Percentiles rank a stretch among this genome's conserved stretches.
Conservation (phyloP, 2,329 filamentous ascomycete species). For the Fusarium sp. region DNA sequence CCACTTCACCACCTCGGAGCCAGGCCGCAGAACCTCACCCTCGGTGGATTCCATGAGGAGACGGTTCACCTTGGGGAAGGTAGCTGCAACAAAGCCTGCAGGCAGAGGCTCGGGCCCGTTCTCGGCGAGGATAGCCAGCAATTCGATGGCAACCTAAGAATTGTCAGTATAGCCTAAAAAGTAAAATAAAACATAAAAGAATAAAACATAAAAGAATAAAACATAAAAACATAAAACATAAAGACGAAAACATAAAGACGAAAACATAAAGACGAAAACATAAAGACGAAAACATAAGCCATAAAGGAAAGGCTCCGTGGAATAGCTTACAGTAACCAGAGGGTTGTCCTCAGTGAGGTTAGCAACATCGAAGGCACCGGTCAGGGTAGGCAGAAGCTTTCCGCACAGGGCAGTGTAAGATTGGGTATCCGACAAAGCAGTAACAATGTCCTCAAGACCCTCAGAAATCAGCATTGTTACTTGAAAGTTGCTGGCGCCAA, state of each 20-base stretch:
- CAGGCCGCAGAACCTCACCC: constrained; percentile 86
- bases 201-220: too few species aligned
- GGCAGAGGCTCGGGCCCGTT: constrained; percentile 88
- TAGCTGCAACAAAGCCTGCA: constrained; percentile 82
- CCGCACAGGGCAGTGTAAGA: constrained; percentile 82
- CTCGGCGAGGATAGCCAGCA: constrained; percentile 83
- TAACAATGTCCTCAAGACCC: constrained; percentile 88
- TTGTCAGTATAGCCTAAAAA: constrained; percentile 28
- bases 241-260: too few species aligned
- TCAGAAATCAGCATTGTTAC: constrained; percentile 88
- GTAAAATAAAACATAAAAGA: too few species aligned
- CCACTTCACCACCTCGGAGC: constrained; percentile 86
- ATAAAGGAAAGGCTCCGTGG: too few species aligned
- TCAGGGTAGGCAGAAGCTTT: constrained; percentile 88
- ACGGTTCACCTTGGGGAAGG: constrained; percentile 86
- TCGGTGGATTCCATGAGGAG: constrained; percentile 87
- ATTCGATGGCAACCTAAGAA: constrained; percentile 77
- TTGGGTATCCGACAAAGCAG: constrained; percentile 72
- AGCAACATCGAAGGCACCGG: constrained; percentile 88
- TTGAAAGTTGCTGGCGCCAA: constrained; percentile 91
- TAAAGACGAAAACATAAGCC: too few species aligned
- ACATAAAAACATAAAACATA: too few species aligned
- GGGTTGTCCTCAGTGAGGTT: constrained; percentile 86
- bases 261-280: too few species aligned
- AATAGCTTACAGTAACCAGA: constrained; percentile 72